phyloP scores from a whole-genome alignment of 2,329 filamentous ascomycete genomes.

The Graphiopsis chlorocephala region DNA sequence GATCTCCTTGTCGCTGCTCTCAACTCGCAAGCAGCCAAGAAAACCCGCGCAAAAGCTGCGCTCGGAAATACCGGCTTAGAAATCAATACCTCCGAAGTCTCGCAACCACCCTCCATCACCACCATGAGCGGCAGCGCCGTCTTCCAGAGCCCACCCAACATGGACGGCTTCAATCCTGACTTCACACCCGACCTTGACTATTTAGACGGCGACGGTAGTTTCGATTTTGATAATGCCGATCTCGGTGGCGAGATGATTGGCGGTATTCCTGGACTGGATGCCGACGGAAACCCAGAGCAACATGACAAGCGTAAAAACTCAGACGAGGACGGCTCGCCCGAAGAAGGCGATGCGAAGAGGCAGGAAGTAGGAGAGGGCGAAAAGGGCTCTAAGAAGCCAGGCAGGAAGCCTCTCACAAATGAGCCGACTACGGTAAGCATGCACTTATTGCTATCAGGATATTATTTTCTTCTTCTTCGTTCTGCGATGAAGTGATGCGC shows the following conservation, averaged over 20 bases:
- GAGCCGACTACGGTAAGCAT: slow-evolving; percentile 89
- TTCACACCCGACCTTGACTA: slow-evolving; percentile 79
- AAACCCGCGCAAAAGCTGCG: slow-evolving; percentile 8
- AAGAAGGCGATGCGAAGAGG: slow-evolving; percentile 67
- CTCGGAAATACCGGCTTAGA: slow-evolving; percentile 13
- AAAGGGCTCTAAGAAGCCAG: slow-evolving; percentile 90
- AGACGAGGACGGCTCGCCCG: slow-evolving; percentile 62
- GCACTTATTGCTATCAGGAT: background rate
- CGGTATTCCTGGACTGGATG: slow-evolving; percentile 59
- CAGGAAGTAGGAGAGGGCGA: slow-evolving; percentile 79
- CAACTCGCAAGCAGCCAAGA: slow-evolving; percentile 37
- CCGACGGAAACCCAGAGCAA: slow-evolving; percentile 33
- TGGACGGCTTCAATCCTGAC: slow-evolving; percentile 31
- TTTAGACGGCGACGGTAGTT: slow-evolving; percentile 69
- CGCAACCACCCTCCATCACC: slow-evolving; percentile 16
- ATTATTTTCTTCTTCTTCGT: background rate
- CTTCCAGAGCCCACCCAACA: slow-evolving; percentile 11
- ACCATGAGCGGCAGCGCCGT: slow-evolving; percentile 24
- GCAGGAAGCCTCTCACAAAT: slow-evolving; percentile 89
- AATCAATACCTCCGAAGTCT: slow-evolving; percentile 16
- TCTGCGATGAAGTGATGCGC: background rate
- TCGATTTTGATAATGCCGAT: slow-evolving; percentile 62
- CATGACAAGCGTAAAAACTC: slow-evolving; percentile 72
- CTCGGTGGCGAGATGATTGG: slow-evolving; percentile 67
- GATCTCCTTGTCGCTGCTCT: slow-evolving; percentile 49